A percentile compares a stretch with the other conserved stretches of the same genome.
phyloP scores from a whole-genome alignment of 2,329 filamentous ascomycete genomes.

The Calonectria leucothoes region DNA sequence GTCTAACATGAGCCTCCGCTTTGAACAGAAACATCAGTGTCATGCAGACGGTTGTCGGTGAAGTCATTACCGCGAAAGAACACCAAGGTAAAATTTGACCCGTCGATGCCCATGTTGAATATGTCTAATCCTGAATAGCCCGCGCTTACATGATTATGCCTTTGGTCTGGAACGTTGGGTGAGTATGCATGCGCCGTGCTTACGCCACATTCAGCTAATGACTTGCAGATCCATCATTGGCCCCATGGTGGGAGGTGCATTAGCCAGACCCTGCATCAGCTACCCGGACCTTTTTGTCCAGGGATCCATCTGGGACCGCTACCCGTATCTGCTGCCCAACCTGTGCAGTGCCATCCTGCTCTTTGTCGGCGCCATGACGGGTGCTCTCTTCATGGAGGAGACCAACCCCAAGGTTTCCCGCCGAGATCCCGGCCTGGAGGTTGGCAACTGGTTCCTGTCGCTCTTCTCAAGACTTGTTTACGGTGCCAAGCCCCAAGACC shows the following conservation, averaged over 20 bases:
- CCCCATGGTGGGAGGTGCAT: slow-evolving; percentile 88
- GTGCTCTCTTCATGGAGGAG: slow-evolving; percentile 94
- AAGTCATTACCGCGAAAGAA: slow-evolving; percentile 91
- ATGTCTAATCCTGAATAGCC: slow-evolving; percentile 60
- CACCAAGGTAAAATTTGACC: slow-evolving; percentile 80
- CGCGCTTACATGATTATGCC: slow-evolving; percentile 98
- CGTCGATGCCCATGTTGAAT: background rate
- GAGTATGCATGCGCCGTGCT: slow-evolving; percentile 45
- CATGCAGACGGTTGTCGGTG: slow-evolving; percentile 92
- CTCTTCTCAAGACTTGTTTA: slow-evolving; percentile 47
- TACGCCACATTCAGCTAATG: slow-evolving; percentile 38
- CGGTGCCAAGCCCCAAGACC: background rate
- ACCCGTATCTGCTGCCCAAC: slow-evolving; percentile 92
- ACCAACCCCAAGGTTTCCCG: slow-evolving; percentile 86
- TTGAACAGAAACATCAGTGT: slow-evolving; percentile 86
- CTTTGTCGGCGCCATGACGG: slow-evolving; percentile 78
- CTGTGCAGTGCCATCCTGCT: slow-evolving; percentile 86
- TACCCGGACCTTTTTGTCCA: slow-evolving; percentile 79
- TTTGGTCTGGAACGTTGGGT: slow-evolving; percentile 96
- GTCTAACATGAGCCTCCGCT: too few species aligned
- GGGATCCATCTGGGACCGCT: slow-evolving; percentile 84
- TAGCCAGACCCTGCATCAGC: slow-evolving; percentile 86
- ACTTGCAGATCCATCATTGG: slow-evolving; percentile 83
- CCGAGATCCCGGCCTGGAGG: slow-evolving; percentile 79
- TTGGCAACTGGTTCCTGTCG: slow-evolving; percentile 76